Base-by-base conservation (phyloP, 306 rosid genomes). In the Trichosanthes cucumerina region DNA sequence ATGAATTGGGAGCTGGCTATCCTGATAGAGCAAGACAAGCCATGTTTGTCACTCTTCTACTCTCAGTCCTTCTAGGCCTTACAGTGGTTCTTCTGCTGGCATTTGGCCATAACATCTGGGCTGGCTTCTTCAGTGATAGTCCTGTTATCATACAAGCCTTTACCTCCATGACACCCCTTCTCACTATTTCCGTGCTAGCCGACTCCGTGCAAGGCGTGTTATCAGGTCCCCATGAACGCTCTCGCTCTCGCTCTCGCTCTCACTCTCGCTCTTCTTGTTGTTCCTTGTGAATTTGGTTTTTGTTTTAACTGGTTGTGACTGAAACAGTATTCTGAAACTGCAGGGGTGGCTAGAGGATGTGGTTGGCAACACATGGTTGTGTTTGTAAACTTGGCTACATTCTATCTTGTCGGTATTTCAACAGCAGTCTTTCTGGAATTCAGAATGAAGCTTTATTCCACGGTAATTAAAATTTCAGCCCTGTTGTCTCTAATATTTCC, bases 271-370 rank as follows among this genome's bases (percentile, higher is more conserved):
- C n/a, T n/a, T n/a, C n/a, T n/a, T n/a, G n/a, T 5, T 71, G 14
- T 71, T 31, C 19, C 39, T 14, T 10, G 4, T 18, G 4, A 23
- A 13, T 41, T 7, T 2, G 4, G 31, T 10, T 68, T n/a, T 68
- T 0, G 10, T 68, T 41, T 68, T 28, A 68, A n/a, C 31, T n/a
- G n/a, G n/a, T n/a, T 1, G 31, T 68, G 53, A 68, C 52, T n/a
- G 72, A 36, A 65, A 65, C 44, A 9, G n/a, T 38, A 19, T 14
- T 33, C 11, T 14, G 36, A 65, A 81, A 1, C 36, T 83, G 72
- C 85, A 95, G 97, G 97, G 31, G 96, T 88, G 83, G 89, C 85
- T 14, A 89, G 97, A 88, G 98, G 97, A 76, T 85, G 93, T 54
- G 97, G 97, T 13, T 88, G 88, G 91, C 97, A 92, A 82, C 91